phyloP scores from a whole-genome alignment of 257 asterid species.

The Henckelia pumila region DNA sequence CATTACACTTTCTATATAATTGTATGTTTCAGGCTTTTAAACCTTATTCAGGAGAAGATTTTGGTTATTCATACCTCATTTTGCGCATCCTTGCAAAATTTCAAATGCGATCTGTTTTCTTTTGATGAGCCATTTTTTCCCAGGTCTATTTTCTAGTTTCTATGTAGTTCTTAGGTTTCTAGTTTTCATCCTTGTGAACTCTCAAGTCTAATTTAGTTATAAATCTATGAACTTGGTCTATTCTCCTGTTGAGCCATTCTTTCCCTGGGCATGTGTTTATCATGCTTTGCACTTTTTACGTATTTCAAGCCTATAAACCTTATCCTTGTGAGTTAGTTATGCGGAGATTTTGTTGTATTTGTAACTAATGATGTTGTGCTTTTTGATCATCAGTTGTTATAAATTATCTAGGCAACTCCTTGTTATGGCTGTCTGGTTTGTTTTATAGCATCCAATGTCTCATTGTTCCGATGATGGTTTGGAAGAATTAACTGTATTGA shows the following conservation, averaged over 20 bases:
- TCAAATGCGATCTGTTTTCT: not conserved
- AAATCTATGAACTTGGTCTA: not conserved
- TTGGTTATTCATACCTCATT: too few species aligned
- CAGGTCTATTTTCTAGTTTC: not conserved
- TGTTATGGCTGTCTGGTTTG: constrained; percentile 6
- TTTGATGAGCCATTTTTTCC: not conserved
- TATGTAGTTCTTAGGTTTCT: not conserved
- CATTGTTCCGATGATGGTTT: constrained; percentile 8
- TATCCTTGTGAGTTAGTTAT: not conserved
- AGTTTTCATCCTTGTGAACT: not conserved
- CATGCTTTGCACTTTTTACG: not conserved
- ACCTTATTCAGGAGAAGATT: not conserved
- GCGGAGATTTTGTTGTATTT: constrained; percentile 16
- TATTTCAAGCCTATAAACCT: not conserved
- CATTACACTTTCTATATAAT: not conserved
- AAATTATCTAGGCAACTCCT: not conserved
- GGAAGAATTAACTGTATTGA: constrained; percentile 3
- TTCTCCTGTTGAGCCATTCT: not conserved
- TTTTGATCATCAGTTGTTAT: not conserved
- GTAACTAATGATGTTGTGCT: not conserved
- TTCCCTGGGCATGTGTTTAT: not conserved
- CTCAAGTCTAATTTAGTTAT: not conserved
- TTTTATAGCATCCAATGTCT: not conserved
- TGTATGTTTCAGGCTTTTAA: not conserved
- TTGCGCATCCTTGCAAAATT: not conserved